Evolutionary conservation across 768 basidiomycete species (phyloP).

Genomic region (Gyrodon lividus): DNA sequence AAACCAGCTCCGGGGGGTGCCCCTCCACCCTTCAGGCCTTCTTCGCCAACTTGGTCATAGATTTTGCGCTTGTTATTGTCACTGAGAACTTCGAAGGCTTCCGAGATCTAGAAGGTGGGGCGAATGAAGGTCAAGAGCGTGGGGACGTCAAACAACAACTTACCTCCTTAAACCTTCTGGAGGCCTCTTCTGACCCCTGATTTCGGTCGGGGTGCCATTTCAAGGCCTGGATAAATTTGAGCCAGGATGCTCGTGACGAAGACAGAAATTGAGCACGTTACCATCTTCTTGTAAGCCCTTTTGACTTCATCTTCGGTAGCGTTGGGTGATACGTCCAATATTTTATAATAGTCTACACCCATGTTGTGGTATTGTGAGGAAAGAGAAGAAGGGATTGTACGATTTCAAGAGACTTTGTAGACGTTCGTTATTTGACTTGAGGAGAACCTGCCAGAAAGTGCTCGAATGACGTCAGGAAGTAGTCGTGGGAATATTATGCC

Average conservation of each 20-base stretch:
- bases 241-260: constrained; percentile 4
- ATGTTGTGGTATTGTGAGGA: constrained; percentile 36
- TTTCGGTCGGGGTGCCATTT: constrained; percentile 98
- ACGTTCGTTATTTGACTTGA: background rate
- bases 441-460: constrained; percentile 38
- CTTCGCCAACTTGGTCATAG: constrained; percentile 95
- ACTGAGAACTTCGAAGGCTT: constrained; percentile 93
- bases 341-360: constrained; percentile 89
- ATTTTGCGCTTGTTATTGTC: constrained; percentile 82
- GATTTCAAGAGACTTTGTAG: constrained; percentile 1
- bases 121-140: background rate
- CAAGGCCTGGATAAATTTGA: constrained; percentile 53
- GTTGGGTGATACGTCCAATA: constrained; percentile 68
- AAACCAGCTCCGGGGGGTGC: constrained; percentile 51
- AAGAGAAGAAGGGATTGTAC: background rate
- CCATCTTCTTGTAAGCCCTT: constrained; percentile 94
- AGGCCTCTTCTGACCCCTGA: constrained; percentile 79
- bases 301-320: constrained; percentile 89
- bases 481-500: constrained; percentile 1
- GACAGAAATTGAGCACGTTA: constrained; percentile 27
- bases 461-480: constrained; percentile 29
- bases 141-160: constrained; percentile 9
- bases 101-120: constrained; percentile 61
- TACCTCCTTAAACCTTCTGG: constrained; percentile 90
- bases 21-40: constrained; percentile 80